A percentile compares a stretch with the other conserved stretches of the same genome.
These are phyloP conservation scores for Clathrospora elynae DNA, from an alignment of 2,329 filamentous ascomycete genomes.

Conservation along the genomic window DNA sequence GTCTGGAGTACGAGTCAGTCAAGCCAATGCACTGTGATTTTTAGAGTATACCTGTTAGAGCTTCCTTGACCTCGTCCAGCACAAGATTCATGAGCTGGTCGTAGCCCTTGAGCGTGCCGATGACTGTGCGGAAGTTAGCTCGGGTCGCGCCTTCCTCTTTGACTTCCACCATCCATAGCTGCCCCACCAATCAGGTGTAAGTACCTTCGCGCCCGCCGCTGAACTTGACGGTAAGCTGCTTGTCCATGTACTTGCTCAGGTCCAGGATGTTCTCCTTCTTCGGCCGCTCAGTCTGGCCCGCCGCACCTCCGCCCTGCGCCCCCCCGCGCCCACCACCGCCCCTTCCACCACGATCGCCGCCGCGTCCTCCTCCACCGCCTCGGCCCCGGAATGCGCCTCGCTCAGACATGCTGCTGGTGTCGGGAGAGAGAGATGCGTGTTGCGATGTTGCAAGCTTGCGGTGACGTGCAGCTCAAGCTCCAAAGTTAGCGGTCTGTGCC, in stretches of 20 bases:
- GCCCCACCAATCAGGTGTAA: neutral
- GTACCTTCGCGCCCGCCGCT: constrained; percentile 91
- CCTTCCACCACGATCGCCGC: constrained; percentile 49
- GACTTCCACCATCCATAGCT: constrained; percentile 3
- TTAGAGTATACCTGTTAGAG: constrained; percentile 74
- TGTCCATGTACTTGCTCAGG: constrained; percentile 94
- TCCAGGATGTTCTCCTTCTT: constrained; percentile 99
- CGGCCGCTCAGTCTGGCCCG: constrained; percentile 65
- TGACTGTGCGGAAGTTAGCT: constrained; percentile 61
- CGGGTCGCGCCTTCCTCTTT: constrained; percentile 1
- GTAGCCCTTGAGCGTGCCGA: constrained; percentile 89
- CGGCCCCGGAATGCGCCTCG: constrained; percentile 58
- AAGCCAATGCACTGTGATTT: neutral
- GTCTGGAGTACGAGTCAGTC: constrained; percentile 61
- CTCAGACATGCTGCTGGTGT: constrained; percentile 57
- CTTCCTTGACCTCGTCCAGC: constrained; percentile 89
- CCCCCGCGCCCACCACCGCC: constrained; percentile 52
- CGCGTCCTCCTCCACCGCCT: constrained; percentile 35
- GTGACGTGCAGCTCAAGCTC: constrained; percentile 32
- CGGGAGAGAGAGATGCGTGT: constrained; percentile 16
- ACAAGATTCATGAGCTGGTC: constrained; percentile 98
- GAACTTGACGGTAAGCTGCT: constrained; percentile 94
- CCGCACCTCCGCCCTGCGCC: constrained; percentile 40
- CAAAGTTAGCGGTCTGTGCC: constrained; percentile 15
- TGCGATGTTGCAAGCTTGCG: constrained; percentile 7